Base-by-base conservation (phyloP, 225 moss, liverwort and hornwort genomes). In the Antitrichia curtipendula region DNA sequence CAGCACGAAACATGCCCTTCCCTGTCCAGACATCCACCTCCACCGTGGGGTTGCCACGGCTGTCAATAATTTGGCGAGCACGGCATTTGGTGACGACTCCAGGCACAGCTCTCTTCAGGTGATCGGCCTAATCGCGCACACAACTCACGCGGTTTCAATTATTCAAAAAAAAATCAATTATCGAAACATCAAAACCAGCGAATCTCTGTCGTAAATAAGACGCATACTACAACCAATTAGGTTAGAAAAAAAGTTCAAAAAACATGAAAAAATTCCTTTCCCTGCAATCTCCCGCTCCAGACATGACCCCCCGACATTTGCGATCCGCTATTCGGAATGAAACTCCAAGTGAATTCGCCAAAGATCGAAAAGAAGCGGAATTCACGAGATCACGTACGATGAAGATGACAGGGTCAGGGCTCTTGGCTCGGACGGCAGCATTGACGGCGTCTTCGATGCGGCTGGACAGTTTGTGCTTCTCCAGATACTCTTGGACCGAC, bases 371-470 rank as follows among this genome's bases (percentile, higher is more conserved):
- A 84, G 23, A 80, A 78, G 65, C 16, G 25, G 43, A 79, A 59
- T 80, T 53, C 62, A 47, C 16, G 43, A 76, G 69, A 20, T 47
- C 29, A 49, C 94, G n/a, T 95, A 98, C 98, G 63, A 98, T 97
- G 94, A 98, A 98, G 80, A 97, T 93, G 82, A 98, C 95, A 45
- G 98, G 98, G 90, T 98, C 98, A 61, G 95, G 76, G 70, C 96
- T 96, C 92, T 98, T 98, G 78, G 97, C 98, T 58, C 98, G 91
- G 60, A 98, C 96, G 25, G 98, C 98, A 45, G 98, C 98, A 88
- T 98, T 98, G 91, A 98, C 97, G 14, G 97, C 97, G 89, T 98
- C 98, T 93, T 98, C 97, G 86, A 98, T 98, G 77, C 96, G 95
- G 88, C 94, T 94, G 41, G 97, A 98, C 59, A 98, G 96, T 92